Conservation (phyloP, 2,329 filamentous ascomycete genomes). For the Coleophoma crateriformis region DNA sequence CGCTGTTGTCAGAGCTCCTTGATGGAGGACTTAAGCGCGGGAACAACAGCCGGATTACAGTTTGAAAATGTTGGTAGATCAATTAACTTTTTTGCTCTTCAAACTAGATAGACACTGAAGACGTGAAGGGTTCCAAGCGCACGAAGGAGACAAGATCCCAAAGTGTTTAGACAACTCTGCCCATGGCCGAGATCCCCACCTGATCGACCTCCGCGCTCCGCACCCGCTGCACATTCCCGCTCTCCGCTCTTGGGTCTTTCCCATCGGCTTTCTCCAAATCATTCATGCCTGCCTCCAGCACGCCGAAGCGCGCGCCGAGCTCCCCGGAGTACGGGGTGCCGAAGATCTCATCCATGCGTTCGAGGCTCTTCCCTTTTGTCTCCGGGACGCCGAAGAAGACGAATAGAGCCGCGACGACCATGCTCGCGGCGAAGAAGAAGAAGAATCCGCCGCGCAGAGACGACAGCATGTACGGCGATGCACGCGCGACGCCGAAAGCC, state of each 20-base stretch:
- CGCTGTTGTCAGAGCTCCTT: too few relatives aligned
- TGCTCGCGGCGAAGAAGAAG: conserved; percentile 57
- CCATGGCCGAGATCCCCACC: background rate
- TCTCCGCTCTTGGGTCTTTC: background rate
- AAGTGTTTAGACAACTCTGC: background rate
- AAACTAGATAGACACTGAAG: too few relatives aligned
- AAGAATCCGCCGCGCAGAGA: conserved; percentile 15
- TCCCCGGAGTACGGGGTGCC: conserved; percentile 12
- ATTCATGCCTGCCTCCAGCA: background rate
- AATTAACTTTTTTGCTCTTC: too few relatives aligned
- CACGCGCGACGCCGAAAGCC: conserved; percentile 13
- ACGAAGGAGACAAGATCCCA: too few relatives aligned
- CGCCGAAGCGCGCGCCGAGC: background rate
- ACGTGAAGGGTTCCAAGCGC: too few relatives aligned
- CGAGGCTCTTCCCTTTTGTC: conserved; percentile 65
- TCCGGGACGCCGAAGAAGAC: conserved; percentile 76
- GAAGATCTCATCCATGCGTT: conserved; percentile 59
- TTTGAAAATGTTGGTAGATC: too few relatives aligned
- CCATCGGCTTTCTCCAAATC: background rate
- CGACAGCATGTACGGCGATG: conserved; percentile 14
- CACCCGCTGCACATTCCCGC: background rate
- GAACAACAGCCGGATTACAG: too few relatives aligned
- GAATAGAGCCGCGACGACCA: conserved; percentile 52
- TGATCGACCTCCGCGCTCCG: background rate
- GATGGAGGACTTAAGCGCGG: too few relatives aligned